Conservation (phyloP, 805 yeast genomes). For the Pichia deserticola region DNA sequence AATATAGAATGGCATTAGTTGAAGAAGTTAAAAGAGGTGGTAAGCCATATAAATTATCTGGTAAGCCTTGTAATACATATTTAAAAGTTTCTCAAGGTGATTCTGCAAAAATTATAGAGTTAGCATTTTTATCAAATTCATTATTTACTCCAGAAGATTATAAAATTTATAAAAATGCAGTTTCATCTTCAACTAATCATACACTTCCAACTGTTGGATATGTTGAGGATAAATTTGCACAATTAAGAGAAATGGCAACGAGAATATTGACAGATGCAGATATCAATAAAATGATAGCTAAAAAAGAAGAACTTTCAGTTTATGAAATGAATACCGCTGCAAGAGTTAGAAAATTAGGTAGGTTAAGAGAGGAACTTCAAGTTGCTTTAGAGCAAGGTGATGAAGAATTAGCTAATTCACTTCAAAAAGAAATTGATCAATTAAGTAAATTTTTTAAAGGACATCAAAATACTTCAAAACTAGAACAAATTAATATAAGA, state of each 20-base stretch:
- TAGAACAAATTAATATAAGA: slow-evolving; percentile 73
- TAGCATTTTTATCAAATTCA: slow-evolving; percentile 75
- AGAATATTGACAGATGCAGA: slow-evolving; percentile 64
- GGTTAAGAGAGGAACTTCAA: slow-evolving; percentile 63
- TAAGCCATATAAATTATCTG: slow-evolving; percentile 36
- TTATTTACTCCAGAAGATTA: slow-evolving; percentile 67
- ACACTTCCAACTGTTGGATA: slow-evolving; percentile 57
- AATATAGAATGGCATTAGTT: slow-evolving; percentile 79
- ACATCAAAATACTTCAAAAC: slow-evolving; percentile 35
- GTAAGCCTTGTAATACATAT: slow-evolving; percentile 41
- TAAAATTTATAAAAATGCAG: slow-evolving; percentile 54
- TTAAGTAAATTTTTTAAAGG: slow-evolving; percentile 29
- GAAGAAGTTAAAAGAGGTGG: slow-evolving; percentile 43
- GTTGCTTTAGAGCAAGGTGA: slow-evolving; percentile 61
- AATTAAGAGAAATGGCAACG: slow-evolving; percentile 54
- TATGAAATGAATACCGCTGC: slow-evolving; percentile 56
- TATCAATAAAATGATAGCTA: slow-evolving; percentile 69
- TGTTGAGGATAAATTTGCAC: slow-evolving; percentile 55
- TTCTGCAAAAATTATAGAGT: slow-evolving; percentile 64
- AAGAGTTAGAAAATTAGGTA: slow-evolving; percentile 68
- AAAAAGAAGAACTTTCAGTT: slow-evolving; percentile 53
- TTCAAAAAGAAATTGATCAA: slow-evolving; percentile 39
- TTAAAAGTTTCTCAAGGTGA: slow-evolving; percentile 78
- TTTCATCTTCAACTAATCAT: slow-evolving; percentile 45
- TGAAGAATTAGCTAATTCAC: slow-evolving; percentile 33